Base-by-base conservation (phyloP, 768 basidiomycete genomes). In the Rhodotorula babjevae region DNA sequence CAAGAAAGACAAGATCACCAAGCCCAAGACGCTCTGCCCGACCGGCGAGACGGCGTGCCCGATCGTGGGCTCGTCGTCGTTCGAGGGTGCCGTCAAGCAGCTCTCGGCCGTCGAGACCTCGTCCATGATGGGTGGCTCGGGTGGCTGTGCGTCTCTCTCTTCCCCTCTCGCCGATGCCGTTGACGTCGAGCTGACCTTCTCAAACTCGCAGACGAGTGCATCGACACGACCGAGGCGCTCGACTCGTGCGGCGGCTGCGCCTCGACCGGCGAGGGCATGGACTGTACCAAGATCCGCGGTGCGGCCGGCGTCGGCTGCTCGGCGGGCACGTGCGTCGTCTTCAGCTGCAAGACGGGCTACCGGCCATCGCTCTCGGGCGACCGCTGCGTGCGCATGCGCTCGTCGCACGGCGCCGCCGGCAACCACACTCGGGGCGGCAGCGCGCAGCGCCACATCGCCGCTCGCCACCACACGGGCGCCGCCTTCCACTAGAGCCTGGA, bases 191-290 rank as follows among this genome's bases (percentile, higher is more conserved):
- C 44, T 52, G 36, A 31, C 23, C 23, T 36, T 57, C 23, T 3
- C 31, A 47, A 46, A 52, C 50, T 12, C 25, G 50, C 60, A 62
- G 61, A 75, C 67, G 76, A 76, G 64, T 78, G 83, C 78, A 77
- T 91, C 63, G 89, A 91, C 81, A 84, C 84, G 50, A 74, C 80
- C 12, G 82, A 81, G 57, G 88, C 90, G 72, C 84, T 91, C 58
- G 83, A 86, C 70, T 87, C 87, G 27, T 91, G 90, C 80, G 90
- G 90, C 73, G 90, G 91, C 46, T 91, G 90, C 79, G 81, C 86
- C 2, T 83, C 85, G 21, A 80, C 85, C 29, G 87, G 87, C 29
- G 79, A 82, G 61, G 90, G 90, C 31, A 82, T 86, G 79, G 88
- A 92, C 80, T 92, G 90, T 80, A 87, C 86, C 29, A 80, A 84